Percentiles rank a stretch among this genome's conserved stretches.
phyloP scores from a whole-genome alignment of 768 basidiomycete species.

The Kwoniella europaea region DNA sequence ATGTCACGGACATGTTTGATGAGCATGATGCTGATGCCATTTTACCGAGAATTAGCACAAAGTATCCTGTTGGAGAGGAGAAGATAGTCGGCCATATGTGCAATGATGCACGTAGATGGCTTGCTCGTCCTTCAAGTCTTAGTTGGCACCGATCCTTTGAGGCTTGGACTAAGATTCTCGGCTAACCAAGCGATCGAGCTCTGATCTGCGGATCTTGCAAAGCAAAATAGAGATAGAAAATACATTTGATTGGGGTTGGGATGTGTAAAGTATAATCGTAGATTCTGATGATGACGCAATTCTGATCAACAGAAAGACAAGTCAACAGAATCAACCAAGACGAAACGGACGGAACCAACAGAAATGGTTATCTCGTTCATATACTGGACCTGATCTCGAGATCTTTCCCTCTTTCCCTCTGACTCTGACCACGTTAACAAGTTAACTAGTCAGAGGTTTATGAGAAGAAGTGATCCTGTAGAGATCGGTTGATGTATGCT shows the following conservation, averaged over 20 bases:
- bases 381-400: neutral
- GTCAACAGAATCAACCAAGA: neutral
- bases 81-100: neutral
- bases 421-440: neutral
- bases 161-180: neutral
- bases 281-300: neutral
- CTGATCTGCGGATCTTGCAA: neutral
- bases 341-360: neutral
- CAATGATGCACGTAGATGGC: neutral
- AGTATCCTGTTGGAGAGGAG: neutral
- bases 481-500: constrained; percentile 12
- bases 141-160: neutral
- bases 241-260: neutral
- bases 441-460: neutral
- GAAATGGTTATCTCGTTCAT: neutral
- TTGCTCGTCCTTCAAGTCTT: neutral
- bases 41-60: neutral
- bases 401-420: neutral
- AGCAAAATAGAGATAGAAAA: neutral
- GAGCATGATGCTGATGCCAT: neutral
- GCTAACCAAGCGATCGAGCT: neutral
- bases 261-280: neutral
- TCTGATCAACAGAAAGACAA: neutral
- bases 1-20: neutral
- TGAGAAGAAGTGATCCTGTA: neutral